A percentile compares a stretch with the other conserved stretches of the same genome.
phyloP scores from a whole-genome alignment of 2,329 filamentous ascomycete species.

The Talaromyces sp. region DNA sequence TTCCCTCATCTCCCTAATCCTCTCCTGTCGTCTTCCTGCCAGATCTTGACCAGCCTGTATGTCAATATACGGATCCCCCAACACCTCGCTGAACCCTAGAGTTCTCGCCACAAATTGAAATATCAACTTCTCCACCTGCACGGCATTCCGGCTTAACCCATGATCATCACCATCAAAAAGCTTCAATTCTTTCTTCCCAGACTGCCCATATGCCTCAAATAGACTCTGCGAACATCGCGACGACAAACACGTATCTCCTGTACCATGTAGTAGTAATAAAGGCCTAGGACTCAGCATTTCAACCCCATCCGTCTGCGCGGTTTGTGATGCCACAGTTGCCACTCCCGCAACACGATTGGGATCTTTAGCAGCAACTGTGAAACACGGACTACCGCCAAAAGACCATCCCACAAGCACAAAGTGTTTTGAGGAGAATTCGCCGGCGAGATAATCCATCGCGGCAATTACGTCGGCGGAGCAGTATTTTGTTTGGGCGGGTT shows the following conservation, averaged over 20 bases:
- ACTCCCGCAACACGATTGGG: constrained; percentile 33
- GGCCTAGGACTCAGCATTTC: constrained; percentile 31
- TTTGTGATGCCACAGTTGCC: constrained; percentile 42
- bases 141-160: constrained; percentile 37
- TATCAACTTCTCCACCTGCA: constrained; percentile 38
- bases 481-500: constrained; percentile 32
- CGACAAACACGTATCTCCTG: constrained; percentile 35
- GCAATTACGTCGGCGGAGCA: constrained; percentile 38
- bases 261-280: constrained; percentile 40
- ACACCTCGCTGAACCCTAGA: constrained; percentile 27
- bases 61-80: constrained; percentile 17
- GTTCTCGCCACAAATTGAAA: constrained; percentile 38
- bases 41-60: constrained; percentile 23
- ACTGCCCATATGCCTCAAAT: constrained; percentile 35
- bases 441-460: constrained; percentile 35
- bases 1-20: constrained; percentile 31
- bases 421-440: constrained; percentile 27
- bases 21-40: constrained; percentile 22
- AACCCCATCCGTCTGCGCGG: constrained; percentile 35
- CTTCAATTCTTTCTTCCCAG: constrained; percentile 33
- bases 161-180: constrained; percentile 44
- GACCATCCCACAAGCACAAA: constrained; percentile 46
- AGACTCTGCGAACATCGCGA: constrained; percentile 34
- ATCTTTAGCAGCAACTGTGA: constrained; percentile 34
- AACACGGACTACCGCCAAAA: constrained; percentile 43